Percentiles rank a stretch among this genome's conserved stretches.
Conservation (phyloP, 176 grass and related monocot genomes). For the Typha latifolia region DNA sequence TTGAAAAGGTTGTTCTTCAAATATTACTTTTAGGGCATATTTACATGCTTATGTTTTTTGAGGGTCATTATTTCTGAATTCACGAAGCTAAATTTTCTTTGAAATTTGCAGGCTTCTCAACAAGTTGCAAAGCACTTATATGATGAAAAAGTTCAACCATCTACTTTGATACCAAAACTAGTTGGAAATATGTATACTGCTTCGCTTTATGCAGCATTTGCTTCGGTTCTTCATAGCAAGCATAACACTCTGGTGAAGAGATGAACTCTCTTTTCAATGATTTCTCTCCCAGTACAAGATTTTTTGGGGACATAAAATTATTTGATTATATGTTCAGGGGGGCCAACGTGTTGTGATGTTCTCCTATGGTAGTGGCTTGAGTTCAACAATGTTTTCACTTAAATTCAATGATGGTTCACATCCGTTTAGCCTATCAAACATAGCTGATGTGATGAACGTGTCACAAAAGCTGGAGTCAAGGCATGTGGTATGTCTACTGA, state of each 20-base stretch:
- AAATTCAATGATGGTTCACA: conserved; percentile 52
- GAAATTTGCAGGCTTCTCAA: conserved; percentile 62
- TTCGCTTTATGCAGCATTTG: conserved; percentile 70
- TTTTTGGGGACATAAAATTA: not conserved
- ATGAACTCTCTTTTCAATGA: conserved; percentile 4
- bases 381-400: conserved; percentile 88
- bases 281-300: conserved; percentile 7
- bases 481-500: conserved; percentile 45
- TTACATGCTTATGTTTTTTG: not conserved
- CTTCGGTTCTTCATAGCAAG: conserved; percentile 52
- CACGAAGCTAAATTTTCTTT: not conserved
- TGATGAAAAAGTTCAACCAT: conserved; percentile 65
- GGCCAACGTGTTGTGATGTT: conserved; percentile 89
- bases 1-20: conserved; percentile 47
- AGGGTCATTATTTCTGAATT: not conserved
- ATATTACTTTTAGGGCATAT: not conserved
- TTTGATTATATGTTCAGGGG: conserved; percentile 27
- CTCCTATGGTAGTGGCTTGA: conserved; percentile 93
- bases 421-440: conserved; percentile 70
- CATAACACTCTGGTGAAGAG: conserved; percentile 51
- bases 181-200: conserved; percentile 79
- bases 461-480: conserved; percentile 57
- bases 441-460: conserved; percentile 63
- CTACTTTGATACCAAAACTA: conserved; percentile 66
- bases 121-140: conserved; percentile 79